Evolutionary conservation across 2,329 filamentous ascomycete species (phyloP), one percentile per base, ranked within the genome.

Genomic region (Raffaelea ambrosiae): DNA sequence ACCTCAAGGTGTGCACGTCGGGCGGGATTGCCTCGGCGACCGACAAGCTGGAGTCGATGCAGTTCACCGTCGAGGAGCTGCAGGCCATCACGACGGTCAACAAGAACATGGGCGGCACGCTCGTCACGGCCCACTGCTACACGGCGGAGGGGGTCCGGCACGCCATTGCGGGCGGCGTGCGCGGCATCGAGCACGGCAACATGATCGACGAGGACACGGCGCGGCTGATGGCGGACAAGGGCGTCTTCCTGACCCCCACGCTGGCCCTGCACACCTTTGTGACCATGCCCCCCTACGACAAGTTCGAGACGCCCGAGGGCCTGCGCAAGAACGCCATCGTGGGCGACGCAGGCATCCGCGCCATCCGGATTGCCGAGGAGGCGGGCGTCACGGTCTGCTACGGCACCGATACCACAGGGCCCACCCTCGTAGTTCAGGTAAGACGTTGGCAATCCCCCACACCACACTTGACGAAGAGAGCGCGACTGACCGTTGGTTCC

Each of bases 1-100:
- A 78, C 52, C 68, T 79, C 59, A 79, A 79, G 59, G 74, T 79
- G 53, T 77, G 77, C 74, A 64, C 66, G 3, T 67, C 66, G 2
- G 74, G 76, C 1, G 75, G 76, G 9, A 73, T 79, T 4, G 65
- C 70, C 2, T 71, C 65, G 35, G 72, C 71, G 1, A 75, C 71
- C 0, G 75, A 78, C 54, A 62, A 63, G 35, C 61, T 78, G 22
- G 66, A 71, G 5, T 67, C 71, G 52, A 56, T 74, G 14, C 74
- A 79, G 56, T 79, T 77, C 58, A 72, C 72, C 1, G 58, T 64
- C 1, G 68, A 68, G 26, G 76, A 79, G 59, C 72, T 79, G 47
- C 60, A 61, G 20, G 73, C 75, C 3, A 75, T 79, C 43, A 65
- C 66, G 1, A 66, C 63, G 19, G 68, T 69, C 16, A 74, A 74